Percentiles rank a stretch among this genome's conserved stretches.
Conservation (phyloP, 805 yeast species). For the Candida vaughaniae region DNA sequence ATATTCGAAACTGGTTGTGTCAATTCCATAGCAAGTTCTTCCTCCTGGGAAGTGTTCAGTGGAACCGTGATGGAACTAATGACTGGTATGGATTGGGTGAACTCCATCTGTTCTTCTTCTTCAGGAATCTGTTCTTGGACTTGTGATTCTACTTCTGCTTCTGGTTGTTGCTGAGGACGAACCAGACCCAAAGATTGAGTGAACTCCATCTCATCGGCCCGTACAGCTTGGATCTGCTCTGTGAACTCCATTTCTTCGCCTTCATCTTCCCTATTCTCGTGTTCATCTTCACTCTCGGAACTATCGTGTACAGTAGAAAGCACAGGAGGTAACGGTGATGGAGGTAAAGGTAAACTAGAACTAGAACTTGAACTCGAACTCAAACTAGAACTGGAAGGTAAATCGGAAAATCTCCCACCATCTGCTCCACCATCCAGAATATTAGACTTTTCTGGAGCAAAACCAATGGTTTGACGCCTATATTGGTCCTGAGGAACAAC, state of each 20-base stretch:
- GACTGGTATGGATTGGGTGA: conserved; percentile 10
- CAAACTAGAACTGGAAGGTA: background rate
- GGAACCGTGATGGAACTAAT: background rate
- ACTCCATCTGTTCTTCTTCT: conserved; percentile 12
- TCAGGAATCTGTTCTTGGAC: too few relatives aligned
- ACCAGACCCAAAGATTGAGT: conserved; percentile 14
- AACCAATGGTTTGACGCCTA: conserved; percentile 22
- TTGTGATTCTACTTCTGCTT: too few relatives aligned
- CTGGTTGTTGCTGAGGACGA: background rate
- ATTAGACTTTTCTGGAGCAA: conserved; percentile 15
- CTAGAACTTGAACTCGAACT: background rate
- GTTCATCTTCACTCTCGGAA: conserved; percentile 4
- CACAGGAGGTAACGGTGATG: background rate
- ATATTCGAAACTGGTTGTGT: conserved; percentile 10
- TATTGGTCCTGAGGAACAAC: conserved; percentile 28
- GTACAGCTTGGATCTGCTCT: conserved; percentile 6
- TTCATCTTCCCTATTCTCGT: too few relatives aligned
- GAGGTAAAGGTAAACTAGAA: background rate
- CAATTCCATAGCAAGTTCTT: conserved; percentile 10
- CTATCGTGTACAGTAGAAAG: background rate
- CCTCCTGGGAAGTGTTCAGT: background rate
- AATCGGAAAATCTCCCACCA: too few relatives aligned
- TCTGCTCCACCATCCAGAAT: conserved; percentile 12
- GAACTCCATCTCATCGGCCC: conserved; percentile 18
- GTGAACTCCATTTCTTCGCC: conserved; percentile 27